Conservation (phyloP, 805 yeast genomes). For the Candida corydali region DNA sequence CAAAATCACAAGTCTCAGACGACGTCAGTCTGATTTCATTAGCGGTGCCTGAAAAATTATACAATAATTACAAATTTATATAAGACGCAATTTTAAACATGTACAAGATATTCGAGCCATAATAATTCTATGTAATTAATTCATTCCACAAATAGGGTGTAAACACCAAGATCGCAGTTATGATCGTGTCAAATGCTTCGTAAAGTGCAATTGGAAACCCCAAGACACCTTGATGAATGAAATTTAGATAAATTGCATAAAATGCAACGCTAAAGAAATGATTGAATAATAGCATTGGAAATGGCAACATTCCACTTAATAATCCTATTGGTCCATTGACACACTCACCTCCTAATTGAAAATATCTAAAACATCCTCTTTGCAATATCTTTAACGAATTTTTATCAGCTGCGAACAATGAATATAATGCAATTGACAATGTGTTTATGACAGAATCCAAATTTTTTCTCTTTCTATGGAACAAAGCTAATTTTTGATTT, state of each 20-base stretch:
- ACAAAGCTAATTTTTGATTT: constrained; percentile 52
- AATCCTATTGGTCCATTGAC: constrained; percentile 76
- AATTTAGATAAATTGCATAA: constrained; percentile 71
- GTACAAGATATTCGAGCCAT: too few relatives aligned
- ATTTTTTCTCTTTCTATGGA: constrained; percentile 74
- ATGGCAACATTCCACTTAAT: constrained; percentile 75
- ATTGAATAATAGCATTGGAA: constrained; percentile 68
- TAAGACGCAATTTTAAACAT: too few relatives aligned
- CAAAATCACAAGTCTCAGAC: too few relatives aligned
- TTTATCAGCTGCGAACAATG: constrained; percentile 84
- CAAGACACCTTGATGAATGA: constrained; percentile 55
- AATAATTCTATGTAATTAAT: constrained; percentile 17
- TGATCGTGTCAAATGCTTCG: constrained; percentile 63
- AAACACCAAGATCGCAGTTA: constrained; percentile 74
- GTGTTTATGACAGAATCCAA: constrained; percentile 85
- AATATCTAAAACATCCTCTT: constrained; percentile 84
- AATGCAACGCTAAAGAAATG: constrained; percentile 92
- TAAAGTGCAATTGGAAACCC: constrained; percentile 68
- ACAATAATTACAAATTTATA: too few relatives aligned
- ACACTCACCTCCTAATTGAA: constrained; percentile 79
- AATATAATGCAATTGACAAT: constrained; percentile 82
- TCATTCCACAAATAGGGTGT: constrained; percentile 70
- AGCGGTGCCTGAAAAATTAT: too few relatives aligned
- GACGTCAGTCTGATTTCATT: too few relatives aligned
- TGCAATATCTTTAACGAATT: constrained; percentile 65